Conservation (phyloP, 768 basidiomycete species). For the Leucocoprinus sp. region DNA sequence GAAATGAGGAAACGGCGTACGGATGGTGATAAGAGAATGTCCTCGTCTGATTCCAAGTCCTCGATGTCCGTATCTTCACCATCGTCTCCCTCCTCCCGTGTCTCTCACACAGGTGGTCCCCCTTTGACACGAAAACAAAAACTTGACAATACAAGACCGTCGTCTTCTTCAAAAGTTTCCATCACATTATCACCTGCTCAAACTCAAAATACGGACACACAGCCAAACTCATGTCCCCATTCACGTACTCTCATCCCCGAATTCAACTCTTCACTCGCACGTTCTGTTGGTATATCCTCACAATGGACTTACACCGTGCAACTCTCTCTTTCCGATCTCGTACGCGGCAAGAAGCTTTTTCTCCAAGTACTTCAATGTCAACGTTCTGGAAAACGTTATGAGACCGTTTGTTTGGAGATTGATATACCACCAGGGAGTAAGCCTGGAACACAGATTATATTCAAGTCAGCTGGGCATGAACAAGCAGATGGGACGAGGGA, state of each 20-base stretch:
- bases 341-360: constrained; percentile 42
- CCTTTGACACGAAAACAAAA: constrained; percentile 8
- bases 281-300: constrained; percentile 34
- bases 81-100: background rate
- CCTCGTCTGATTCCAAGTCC: background rate
- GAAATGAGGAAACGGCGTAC: constrained; percentile 1
- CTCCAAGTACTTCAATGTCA: constrained; percentile 54
- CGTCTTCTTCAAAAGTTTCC: background rate
- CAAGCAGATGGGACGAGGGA: constrained; percentile 46
- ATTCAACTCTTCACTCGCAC: constrained; percentile 25
- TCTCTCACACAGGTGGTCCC: constrained; percentile 6
- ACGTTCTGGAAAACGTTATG: constrained; percentile 38
- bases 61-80: background rate
- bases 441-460: constrained; percentile 50
- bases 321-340: constrained; percentile 57
- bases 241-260: constrained; percentile 5
- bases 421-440: constrained; percentile 57
- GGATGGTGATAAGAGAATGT: no score
- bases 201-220: background rate
- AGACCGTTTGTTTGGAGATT: constrained; percentile 52
- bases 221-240: no score
- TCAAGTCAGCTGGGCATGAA: constrained; percentile 57
- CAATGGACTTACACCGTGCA: constrained; percentile 64
- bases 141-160: constrained; percentile 1
- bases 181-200: background rate